These are phyloP conservation scores for Claviceps africana DNA, from an alignment of 2,329 filamentous ascomycete genomes.

Conservation along the genomic window DNA sequence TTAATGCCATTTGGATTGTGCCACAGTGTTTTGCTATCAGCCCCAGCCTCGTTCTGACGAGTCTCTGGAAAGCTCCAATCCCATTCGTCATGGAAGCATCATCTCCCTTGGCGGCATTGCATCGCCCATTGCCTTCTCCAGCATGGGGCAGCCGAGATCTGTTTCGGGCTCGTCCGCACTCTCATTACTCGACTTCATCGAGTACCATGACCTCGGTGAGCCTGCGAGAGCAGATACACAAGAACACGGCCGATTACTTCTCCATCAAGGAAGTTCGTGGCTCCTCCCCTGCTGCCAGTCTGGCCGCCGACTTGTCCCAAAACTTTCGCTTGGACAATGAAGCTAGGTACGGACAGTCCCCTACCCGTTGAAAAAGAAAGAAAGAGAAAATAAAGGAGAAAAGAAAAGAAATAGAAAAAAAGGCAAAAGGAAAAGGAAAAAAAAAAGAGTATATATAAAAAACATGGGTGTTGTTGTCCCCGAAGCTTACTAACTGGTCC, in stretches of 20 bases:
- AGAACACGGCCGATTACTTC: constrained; percentile 62
- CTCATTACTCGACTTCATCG: constrained; percentile 34
- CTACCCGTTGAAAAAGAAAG: not conserved
- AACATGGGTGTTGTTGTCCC: not conserved
- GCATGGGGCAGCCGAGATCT: constrained; percentile 45
- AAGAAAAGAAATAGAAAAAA: no score
- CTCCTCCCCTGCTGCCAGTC: constrained; percentile 78
- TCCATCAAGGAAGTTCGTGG: constrained; percentile 61
- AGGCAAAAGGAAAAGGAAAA: not conserved
- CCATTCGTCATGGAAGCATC: constrained; percentile 65
- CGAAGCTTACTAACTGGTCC: constrained; percentile 1
- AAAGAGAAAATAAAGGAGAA: not conserved
- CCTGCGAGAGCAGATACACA: constrained; percentile 60
- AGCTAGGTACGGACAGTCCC: constrained; percentile 50
- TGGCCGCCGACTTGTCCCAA: constrained; percentile 88
- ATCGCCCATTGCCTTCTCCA: constrained; percentile 48
- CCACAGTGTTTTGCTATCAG: not conserved
- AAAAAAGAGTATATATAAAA: no score
- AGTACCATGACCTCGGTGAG: constrained; percentile 56
- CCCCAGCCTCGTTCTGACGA: constrained; percentile 2
- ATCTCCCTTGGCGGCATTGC: constrained; percentile 87
- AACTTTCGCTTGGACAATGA: constrained; percentile 87
- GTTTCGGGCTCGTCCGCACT: constrained; percentile 35
- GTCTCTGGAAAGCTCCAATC: constrained; percentile 1
- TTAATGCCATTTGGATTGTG: not conserved